Evolutionary conservation across 2,329 filamentous ascomycete genomes (phyloP), one percentile per base, ranked within the genome.

Genomic region (Escovopsis sp.): DNA sequence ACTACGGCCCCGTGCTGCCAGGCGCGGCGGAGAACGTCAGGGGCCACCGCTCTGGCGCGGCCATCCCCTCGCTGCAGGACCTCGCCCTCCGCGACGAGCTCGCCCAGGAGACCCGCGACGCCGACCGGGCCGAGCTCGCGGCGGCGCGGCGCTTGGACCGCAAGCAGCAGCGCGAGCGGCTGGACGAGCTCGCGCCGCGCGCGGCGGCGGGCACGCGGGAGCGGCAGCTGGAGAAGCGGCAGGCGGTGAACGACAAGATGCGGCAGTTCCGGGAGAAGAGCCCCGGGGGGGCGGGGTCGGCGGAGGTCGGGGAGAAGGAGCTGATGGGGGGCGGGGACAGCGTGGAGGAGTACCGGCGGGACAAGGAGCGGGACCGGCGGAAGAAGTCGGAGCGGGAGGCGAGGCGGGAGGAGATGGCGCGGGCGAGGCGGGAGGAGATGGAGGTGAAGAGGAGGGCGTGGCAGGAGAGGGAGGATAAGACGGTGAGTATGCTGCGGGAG

Each of bases 371-470:
- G 39, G 65, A 74, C 47, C 72, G 84, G 58, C 62, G 71, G 46
- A 78, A 78, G 58, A 92, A 88, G 67, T 84, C 76, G 46, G 86
- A 94, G 56, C 58, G 87, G 35, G 85, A 94, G 64, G 60, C 90
- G 13, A 60, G 84, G 39, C 70, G 82, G 48, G 87, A 94, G 56
- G 87, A 93, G 58, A 68, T 85, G 38, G 60, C 80, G 41, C 61
- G 85, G 49, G 84, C 84, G 10, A 72, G 74, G 50, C 67, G 68
- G 40, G 85, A 76, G 32, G 87, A 94, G 65, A 67, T 86, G 45
- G 84, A 93, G 52, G 81, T 86, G 61, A 70, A 76, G 46, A 51
- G 87, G 35, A 64, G 68, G 46, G 74, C 70, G 44, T 78, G 83
- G 55, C 68, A 72, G 48, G 71, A 72, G 48, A 82, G 85, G 55